Evolutionary conservation across 1,284 basidiomycete species (phyloP).

Genomic region (Vanrija humicola): DNA sequence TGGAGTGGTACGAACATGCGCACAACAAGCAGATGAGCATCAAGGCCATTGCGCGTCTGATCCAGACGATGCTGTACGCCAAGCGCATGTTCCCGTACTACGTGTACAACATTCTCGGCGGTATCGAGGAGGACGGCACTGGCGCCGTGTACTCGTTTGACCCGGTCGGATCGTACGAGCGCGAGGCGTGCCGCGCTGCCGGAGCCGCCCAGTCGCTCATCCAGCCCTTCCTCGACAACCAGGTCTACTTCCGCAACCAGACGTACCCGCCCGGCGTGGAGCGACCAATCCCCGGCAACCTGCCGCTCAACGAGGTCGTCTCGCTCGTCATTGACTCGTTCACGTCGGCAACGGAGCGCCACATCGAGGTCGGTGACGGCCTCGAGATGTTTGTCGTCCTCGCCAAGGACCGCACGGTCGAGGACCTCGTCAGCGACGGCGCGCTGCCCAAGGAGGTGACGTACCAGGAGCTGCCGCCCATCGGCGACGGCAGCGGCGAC

Average conservation of each 20-base stretch:
- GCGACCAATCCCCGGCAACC: slow-evolving; percentile 70
- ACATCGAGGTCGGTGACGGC: slow-evolving; percentile 95
- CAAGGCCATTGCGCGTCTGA: slow-evolving; percentile 83
- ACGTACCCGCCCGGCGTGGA: slow-evolving; percentile 32
- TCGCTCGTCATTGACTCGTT: slow-evolving; percentile 76
- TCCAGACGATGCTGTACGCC: slow-evolving; percentile 92
- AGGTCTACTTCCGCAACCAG: slow-evolving; percentile 98
- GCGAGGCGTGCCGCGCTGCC: slow-evolving; percentile 87
- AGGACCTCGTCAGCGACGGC: slow-evolving; percentile 60
- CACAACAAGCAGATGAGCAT: slow-evolving; percentile 92
- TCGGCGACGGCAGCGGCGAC: slow-evolving; percentile 39
- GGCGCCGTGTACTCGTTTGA: slow-evolving; percentile 97
- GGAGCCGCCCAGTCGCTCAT: slow-evolving; percentile 85
- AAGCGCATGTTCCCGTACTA: slow-evolving; percentile 96
- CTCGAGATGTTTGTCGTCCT: slow-evolving; percentile 85
- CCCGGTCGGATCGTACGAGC: slow-evolving; percentile 91
- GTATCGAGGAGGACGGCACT: slow-evolving; percentile 87
- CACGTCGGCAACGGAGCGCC: slow-evolving; percentile 87
- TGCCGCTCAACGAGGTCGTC: slow-evolving; percentile 74
- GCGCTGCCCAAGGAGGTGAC: slow-evolving; percentile 56
- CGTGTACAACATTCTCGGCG: slow-evolving; percentile 89
- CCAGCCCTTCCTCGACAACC: slow-evolving; percentile 94
- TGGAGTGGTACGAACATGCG: slow-evolving; percentile 95
- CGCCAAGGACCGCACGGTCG: slow-evolving; percentile 61
- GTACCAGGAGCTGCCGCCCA: slow-evolving; percentile 40